Evolutionary conservation across 148 eudicot genomes (phyloP), one percentile per base, ranked within the genome.

Genomic region (Amaranthus cruentus): DNA sequence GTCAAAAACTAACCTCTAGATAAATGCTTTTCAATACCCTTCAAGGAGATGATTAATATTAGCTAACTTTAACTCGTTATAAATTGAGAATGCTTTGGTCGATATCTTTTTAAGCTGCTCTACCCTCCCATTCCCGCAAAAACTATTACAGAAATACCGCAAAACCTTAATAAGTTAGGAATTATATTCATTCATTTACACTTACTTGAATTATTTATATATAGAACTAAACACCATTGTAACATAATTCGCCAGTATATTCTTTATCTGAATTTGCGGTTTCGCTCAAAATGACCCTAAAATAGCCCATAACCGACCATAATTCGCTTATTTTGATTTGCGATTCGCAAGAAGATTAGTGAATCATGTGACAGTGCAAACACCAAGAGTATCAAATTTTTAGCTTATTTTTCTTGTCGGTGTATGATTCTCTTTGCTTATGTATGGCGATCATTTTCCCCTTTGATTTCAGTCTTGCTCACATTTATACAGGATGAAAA

Each of bases 401-500:
- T 58, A 53, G 47, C 21, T 18, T 7, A 12, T 11, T 38, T 65
- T 38, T 42, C 8, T 12, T 6, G 21, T 69, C 10, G 21, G 12
- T 28, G 28, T 50, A 48, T 15, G 12, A 59, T 49, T 69, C 55
- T 54, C n/a, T 42, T 43, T 54, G 18, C 68, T 56, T 13, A 51
- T 10, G 7, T 18, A 66, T 61, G 68, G 54, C 61, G 68, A 68
- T 21, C 60, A 42, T 76, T 53, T 72, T 55, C 55, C 75, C 50
- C 60, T 57, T 50, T 38, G 3, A 5, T 56, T 10, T 53, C 60
- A 51, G 68, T 66, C 8, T 57, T 18, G 62, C 57, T 73, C 28
- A 53, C 75, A 58, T 81, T 69, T 18, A 44, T 62, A 14, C 90
- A 96, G 99, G 96, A 90, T 4, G 99, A 96, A 81, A 96, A 87